Conservation (phyloP, 345 rosid genomes). For the Diplotaxis tenuifolia region DNA sequence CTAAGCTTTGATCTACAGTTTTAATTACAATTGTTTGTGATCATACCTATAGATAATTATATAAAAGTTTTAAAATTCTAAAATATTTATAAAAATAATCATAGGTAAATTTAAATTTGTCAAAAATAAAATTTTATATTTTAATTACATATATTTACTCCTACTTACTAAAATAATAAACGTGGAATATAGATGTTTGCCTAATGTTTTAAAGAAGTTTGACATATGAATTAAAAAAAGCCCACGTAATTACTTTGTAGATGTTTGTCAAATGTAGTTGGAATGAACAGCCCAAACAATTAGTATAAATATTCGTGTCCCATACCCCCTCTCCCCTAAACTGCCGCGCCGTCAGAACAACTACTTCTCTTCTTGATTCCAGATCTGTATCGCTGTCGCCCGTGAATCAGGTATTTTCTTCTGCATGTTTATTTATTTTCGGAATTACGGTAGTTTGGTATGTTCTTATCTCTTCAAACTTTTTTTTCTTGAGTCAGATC, state of each 20-base stretch:
- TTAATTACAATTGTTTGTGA: too few relatives aligned
- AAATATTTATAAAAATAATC: too few relatives aligned
- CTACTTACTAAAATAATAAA: not conserved
- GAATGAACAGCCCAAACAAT: not conserved
- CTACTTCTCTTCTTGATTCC: not conserved
- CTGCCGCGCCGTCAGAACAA: not conserved
- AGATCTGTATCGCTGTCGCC: not conserved
- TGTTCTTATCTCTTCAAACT: not conserved
- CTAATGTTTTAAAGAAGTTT: not conserved
- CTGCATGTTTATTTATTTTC: not conserved
- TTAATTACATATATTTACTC: too few relatives aligned
- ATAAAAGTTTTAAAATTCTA: too few relatives aligned
- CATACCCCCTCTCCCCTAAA: not conserved
- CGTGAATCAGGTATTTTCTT: not conserved
- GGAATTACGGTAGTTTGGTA: not conserved
- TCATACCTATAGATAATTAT: too few relatives aligned
- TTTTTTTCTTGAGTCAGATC: not conserved
- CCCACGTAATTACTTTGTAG: too few relatives aligned
- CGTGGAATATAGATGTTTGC: not conserved
- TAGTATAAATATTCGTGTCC: not conserved
- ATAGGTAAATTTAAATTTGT: too few relatives aligned
- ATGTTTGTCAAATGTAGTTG: too few relatives aligned
- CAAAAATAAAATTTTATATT: too few relatives aligned
- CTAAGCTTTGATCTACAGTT: too few relatives aligned
- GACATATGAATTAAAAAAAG: not conserved